phyloP scores from a whole-genome alignment of 768 basidiomycete species.

The Lentinula lateritia region DNA sequence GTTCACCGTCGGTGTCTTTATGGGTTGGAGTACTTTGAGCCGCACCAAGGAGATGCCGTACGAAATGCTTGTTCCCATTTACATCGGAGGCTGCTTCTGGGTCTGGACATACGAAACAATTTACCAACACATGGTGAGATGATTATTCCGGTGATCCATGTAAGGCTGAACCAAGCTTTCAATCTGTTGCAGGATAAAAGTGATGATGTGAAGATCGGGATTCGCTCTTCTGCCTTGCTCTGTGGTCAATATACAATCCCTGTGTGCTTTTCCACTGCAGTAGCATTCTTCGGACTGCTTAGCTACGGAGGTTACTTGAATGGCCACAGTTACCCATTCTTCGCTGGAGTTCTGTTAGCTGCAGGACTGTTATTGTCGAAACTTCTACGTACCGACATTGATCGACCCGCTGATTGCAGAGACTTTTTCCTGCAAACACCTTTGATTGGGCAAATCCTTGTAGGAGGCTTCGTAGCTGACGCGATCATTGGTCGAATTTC shows the following conservation, averaged over 20 bases:
- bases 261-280: slow-evolving; percentile 39
- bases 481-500: slow-evolving; percentile 13
- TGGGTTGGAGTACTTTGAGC: slow-evolving; percentile 25
- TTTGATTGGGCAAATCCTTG: slow-evolving; percentile 21
- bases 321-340: slow-evolving; percentile 34
- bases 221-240: slow-evolving; percentile 55
- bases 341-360: slow-evolving; percentile 15
- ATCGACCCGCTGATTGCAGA: slow-evolving; percentile 21
- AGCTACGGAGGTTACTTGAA: slow-evolving; percentile 39
- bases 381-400: slow-evolving; percentile 20
- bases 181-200: slow-evolving; percentile 40
- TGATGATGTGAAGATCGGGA: slow-evolving; percentile 50
- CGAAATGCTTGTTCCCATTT: slow-evolving; percentile 18
- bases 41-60: slow-evolving; percentile 18
- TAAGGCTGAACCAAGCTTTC: too few species aligned
- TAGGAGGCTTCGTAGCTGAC: slow-evolving; percentile 20
- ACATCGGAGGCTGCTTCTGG: slow-evolving; percentile 22
- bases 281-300: slow-evolving; percentile 39
- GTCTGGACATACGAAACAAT: slow-evolving; percentile 27
- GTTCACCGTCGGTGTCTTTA: slow-evolving; percentile 26
- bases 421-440: slow-evolving; percentile 21
- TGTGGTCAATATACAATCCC: slow-evolving; percentile 42
- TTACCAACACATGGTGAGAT: slow-evolving; percentile 25
- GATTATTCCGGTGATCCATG: neutral
- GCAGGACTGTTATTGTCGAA: slow-evolving; percentile 13